These are phyloP conservation scores for Saksenaea oblongispora DNA, from an alignment of 371 early-diverging fungal species.

Conservation along the genomic window DNA sequence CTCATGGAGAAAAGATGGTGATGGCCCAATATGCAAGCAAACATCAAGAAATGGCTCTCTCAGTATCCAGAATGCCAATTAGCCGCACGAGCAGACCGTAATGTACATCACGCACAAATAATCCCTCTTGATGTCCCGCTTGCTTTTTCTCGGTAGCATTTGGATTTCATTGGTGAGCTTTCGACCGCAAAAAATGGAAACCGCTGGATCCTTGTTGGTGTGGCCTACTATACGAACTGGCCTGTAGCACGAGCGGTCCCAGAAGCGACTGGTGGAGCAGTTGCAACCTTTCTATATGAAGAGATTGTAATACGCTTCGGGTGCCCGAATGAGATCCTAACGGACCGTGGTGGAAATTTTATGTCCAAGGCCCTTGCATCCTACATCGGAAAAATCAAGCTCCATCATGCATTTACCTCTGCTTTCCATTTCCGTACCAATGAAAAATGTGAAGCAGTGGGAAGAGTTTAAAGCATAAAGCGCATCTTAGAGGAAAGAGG, in stretches of 20 bases:
- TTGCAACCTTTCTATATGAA: conserved; percentile 35
- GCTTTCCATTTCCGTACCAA: conserved; percentile 25
- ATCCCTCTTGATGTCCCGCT: conserved; percentile 3
- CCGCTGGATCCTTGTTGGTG: conserved; percentile 25
- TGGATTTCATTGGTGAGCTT: neutral
- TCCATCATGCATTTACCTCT: conserved; percentile 16
- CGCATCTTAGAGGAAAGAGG: no score
- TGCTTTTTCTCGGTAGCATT: conserved; percentile 8
- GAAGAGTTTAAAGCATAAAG: no score
- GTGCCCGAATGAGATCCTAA: conserved; percentile 27
- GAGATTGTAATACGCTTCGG: conserved; percentile 30
- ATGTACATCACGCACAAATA: conserved; percentile 10
- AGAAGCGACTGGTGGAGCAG: conserved; percentile 25
- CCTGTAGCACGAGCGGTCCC: conserved; percentile 32
- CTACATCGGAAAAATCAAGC: conserved; percentile 5
- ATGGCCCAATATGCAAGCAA: conserved; percentile 13
- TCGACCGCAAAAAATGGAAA: conserved; percentile 10
- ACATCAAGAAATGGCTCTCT: conserved; percentile 17
- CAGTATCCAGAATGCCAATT: conserved; percentile 19
- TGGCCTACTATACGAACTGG: conserved; percentile 54
- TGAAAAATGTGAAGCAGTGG: conserved; percentile 25
- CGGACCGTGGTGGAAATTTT: conserved; percentile 41
- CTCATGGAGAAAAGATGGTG: conserved; percentile 10
- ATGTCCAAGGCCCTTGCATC: conserved; percentile 16
- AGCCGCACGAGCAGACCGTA: neutral